Evolutionary conservation across 805 yeast genomes (phyloP).

Genomic region (Zygosaccharomyces gambellarensis): DNA sequence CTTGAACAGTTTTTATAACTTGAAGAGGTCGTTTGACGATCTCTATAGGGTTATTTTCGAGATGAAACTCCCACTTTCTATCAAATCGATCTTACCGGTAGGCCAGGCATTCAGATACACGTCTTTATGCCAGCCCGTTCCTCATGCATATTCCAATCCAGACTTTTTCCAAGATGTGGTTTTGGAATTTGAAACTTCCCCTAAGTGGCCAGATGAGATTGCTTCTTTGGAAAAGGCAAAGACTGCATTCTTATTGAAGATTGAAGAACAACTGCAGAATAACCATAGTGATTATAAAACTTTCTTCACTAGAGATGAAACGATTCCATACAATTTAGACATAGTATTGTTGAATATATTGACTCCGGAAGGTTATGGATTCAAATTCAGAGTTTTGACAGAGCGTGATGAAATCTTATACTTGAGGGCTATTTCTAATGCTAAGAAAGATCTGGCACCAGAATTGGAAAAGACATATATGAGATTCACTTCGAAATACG

Average conservation of each 20-base stretch:
- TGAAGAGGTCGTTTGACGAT: slow-evolving; percentile 53
- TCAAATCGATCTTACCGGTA: slow-evolving; percentile 68
- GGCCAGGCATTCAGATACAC: slow-evolving; percentile 73
- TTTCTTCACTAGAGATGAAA: slow-evolving; percentile 59
- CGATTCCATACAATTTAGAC: slow-evolving; percentile 60
- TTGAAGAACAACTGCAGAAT: slow-evolving; percentile 43
- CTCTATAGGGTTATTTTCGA: slow-evolving; percentile 49
- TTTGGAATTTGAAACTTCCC: slow-evolving; percentile 81
- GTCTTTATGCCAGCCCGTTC: slow-evolving; percentile 73
- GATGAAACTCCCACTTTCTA: slow-evolving; percentile 61
- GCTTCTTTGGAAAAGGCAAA: slow-evolving; percentile 82
- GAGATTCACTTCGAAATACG: slow-evolving; percentile 58
- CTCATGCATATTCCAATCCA: slow-evolving; percentile 69
- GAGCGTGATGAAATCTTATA: slow-evolving; percentile 80
- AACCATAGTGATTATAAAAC: slow-evolving; percentile 55
- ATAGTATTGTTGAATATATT: slow-evolving; percentile 58
- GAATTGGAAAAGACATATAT: slow-evolving; percentile 57
- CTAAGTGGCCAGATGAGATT: slow-evolving; percentile 94
- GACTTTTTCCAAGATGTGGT: slow-evolving; percentile 77
- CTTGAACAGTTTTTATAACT: slow-evolving; percentile 38
- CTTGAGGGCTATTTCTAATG: slow-evolving; percentile 63
- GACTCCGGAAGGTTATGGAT: slow-evolving; percentile 88
- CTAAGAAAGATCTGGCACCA: slow-evolving; percentile 54
- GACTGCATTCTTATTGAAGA: slow-evolving; percentile 77
- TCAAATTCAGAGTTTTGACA: slow-evolving; percentile 67